Evolutionary conservation across 768 basidiomycete genomes (phyloP).

Genomic region (Favolaschia claudopus): DNA sequence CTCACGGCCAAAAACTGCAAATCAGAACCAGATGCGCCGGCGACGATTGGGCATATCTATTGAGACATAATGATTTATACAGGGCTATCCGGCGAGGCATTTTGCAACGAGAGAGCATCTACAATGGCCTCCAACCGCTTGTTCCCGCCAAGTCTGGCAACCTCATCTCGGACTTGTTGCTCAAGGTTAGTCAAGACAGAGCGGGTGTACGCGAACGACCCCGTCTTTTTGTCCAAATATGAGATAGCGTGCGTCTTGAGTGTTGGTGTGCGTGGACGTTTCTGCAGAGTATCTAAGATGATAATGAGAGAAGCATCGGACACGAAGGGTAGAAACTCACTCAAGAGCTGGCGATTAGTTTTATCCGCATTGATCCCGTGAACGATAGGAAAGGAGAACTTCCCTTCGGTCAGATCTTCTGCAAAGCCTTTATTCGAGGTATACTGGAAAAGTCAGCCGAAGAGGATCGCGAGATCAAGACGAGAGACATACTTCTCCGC

Average conservation of each 20-base stretch:
- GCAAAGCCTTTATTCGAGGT: not conserved
- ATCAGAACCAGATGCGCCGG: too few relatives aligned
- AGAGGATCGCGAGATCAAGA: too few relatives aligned
- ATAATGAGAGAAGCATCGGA: too few relatives aligned
- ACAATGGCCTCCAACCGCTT: too few relatives aligned
- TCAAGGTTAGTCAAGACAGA: not conserved
- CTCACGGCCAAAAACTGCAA: too few relatives aligned
- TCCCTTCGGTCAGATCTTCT: not conserved
- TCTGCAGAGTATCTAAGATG: not conserved
- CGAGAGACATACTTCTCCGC: slow-evolving; percentile 65
- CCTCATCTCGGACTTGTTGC: not conserved
- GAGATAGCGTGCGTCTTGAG: not conserved
- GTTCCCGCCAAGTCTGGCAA: not conserved
- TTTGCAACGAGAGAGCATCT: too few relatives aligned
- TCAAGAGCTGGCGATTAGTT: slow-evolving; percentile 64
- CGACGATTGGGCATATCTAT: too few relatives aligned
- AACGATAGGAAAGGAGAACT: slow-evolving; percentile 39
- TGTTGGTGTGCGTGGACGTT: not conserved
- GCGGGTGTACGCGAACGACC: not conserved
- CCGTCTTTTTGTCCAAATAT: not conserved
- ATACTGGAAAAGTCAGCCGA: too few relatives aligned
- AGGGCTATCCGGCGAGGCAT: too few relatives aligned
- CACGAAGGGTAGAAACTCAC: slow-evolving; percentile 34
- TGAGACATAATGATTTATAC: too few relatives aligned
- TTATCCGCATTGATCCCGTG: slow-evolving; percentile 65